Percentiles rank a stretch among this genome's conserved stretches.
Conservation (phyloP, 1,139 yeast genomes). For the Groenewaldozyma sp. region DNA sequence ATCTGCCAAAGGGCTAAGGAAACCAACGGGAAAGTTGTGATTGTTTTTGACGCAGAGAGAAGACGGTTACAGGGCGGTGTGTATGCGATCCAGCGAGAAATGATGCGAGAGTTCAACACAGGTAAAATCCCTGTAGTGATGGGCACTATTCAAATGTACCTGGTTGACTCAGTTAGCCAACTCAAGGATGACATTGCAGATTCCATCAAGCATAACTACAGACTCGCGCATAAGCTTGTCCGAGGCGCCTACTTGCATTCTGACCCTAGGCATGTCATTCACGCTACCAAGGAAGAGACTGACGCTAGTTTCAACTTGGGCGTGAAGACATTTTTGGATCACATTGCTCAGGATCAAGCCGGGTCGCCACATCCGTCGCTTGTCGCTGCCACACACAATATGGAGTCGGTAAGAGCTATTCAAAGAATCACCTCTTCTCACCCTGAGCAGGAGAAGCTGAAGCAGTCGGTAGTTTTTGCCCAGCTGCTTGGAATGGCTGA, state of each 20-base stretch:
- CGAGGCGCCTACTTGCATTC: constrained; percentile 96
- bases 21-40: constrained; percentile 73
- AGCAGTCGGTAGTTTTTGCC: constrained; percentile 62
- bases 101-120: constrained; percentile 62
- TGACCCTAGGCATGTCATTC: constrained; percentile 66
- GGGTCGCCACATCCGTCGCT: constrained; percentile 59
- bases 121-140: constrained; percentile 55
- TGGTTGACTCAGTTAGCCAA: constrained; percentile 58
- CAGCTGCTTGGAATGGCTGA: constrained; percentile 97
- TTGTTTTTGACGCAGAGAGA: constrained; percentile 91
- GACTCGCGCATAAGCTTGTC: constrained; percentile 85
- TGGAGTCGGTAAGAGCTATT: constrained; percentile 41
- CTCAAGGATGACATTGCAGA: constrained; percentile 54
- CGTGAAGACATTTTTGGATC: constrained; percentile 52
- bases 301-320: constrained; percentile 71
- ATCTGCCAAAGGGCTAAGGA: constrained; percentile 56
- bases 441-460: not conserved
- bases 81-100: constrained; percentile 76
- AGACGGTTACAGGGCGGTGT: constrained; percentile 83
- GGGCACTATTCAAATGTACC: constrained; percentile 92
- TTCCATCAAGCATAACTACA: constrained; percentile 53
- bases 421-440: not conserved
- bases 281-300: constrained; percentile 65
- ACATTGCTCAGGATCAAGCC: constrained; percentile 44
- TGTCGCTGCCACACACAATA: constrained; percentile 89